Conservation (phyloP, 2,329 filamentous ascomycete species). For the Sphaerulina musiva region DNA sequence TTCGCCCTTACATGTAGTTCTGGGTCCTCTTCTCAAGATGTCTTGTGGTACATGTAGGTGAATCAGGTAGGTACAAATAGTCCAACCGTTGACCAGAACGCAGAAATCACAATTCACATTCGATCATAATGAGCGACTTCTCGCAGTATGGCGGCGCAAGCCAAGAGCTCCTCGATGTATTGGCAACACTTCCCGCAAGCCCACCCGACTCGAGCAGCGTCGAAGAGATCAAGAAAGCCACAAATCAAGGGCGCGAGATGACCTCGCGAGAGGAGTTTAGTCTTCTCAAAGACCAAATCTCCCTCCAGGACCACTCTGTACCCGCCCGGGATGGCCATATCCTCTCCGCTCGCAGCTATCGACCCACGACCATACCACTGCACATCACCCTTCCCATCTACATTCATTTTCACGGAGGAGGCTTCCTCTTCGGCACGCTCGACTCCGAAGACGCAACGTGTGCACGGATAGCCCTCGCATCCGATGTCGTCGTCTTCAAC, state of each 20-base stretch:
- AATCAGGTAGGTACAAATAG: no score
- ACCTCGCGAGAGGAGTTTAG: slow-evolving; percentile 11
- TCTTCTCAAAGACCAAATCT: slow-evolving; percentile 4
- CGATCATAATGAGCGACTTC: slow-evolving; percentile 16
- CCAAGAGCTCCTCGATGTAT: slow-evolving; percentile 13
- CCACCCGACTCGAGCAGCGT: slow-evolving; percentile 9
- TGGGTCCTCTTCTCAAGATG: no score
- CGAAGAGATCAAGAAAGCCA: slow-evolving; percentile 14
- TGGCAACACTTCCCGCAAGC: slow-evolving; percentile 11
- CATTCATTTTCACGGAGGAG: slow-evolving; percentile 51
- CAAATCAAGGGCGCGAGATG: slow-evolving; percentile 15
- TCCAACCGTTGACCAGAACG: no score
- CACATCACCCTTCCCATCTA: slow-evolving; percentile 38
- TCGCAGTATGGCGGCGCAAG: slow-evolving; percentile 18
- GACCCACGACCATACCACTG: slow-evolving; percentile 32
- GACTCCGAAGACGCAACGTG: slow-evolving; percentile 50
- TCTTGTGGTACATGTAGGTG: no score
- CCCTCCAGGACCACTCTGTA: slow-evolving; percentile 27
- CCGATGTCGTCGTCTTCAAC: slow-evolving; percentile 45
- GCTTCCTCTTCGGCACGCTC: slow-evolving; percentile 52
- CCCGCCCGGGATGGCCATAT: slow-evolving; percentile 42
- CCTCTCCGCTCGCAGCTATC: slow-evolving; percentile 46
- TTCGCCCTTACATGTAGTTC: no score
- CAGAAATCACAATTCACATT: no score
- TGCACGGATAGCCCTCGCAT: slow-evolving; percentile 41